Conservation (phyloP, 345 rosid species). For the Salix suchowensis region DNA sequence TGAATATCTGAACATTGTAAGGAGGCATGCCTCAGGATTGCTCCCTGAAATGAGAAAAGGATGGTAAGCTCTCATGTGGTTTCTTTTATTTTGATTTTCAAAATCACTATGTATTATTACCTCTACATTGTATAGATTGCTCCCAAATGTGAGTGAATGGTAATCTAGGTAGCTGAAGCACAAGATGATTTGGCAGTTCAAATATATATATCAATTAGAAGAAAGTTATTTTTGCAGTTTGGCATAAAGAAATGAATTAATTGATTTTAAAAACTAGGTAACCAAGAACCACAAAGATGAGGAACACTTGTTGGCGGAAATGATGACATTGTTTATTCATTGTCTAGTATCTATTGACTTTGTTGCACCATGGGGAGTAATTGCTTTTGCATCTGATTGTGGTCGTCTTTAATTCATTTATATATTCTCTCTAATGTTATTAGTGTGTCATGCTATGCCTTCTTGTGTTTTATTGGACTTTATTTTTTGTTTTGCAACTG, state of each 20-base stretch:
- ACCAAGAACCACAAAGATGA: background rate
- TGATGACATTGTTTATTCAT: background rate
- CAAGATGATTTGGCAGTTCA: background rate
- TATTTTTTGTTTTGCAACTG: slow-evolving; percentile 27
- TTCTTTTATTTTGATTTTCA: background rate
- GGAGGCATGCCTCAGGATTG: slow-evolving; percentile 79
- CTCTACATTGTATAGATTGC: background rate
- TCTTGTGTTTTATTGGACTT: background rate
- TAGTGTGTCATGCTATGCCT: background rate
- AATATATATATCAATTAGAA: background rate
- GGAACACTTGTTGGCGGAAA: background rate
- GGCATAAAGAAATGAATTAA: background rate
- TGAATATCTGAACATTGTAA: slow-evolving; percentile 74
- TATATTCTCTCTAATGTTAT: background rate
- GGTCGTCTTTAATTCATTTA: background rate
- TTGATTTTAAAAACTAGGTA: too few relatives aligned
- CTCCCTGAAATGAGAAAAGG: slow-evolving; percentile 95
- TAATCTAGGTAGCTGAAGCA: background rate
- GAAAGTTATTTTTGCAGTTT: background rate
- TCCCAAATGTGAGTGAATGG: background rate
- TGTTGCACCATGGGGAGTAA: background rate
- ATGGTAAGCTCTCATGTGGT: slow-evolving; percentile 49
- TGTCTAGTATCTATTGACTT: background rate
- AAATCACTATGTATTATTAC: background rate
- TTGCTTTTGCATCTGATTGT: background rate